Evolutionary conservation across 164 flowering plant genomes (phyloP), one percentile per base, ranked within the genome.

Genomic region (Stephania cephalantha): DNA sequence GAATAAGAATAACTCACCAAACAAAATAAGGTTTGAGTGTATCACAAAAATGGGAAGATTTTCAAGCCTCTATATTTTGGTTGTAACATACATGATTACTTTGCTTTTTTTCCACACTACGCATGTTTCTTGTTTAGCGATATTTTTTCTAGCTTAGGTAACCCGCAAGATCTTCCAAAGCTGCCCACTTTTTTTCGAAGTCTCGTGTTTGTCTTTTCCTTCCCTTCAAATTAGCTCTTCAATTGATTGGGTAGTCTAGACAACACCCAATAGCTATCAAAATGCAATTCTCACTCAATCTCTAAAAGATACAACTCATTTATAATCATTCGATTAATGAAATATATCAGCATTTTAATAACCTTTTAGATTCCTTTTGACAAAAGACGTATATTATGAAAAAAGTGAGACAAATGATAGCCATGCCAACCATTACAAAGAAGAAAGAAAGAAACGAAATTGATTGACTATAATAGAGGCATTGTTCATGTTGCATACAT

Each of bases 181-280:
- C 68, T 0, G 20, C 76, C 53, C 86, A 88, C 73, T 90, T 87
- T 42, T 79, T 50, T 65, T 86, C 74, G 76, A 86, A 76, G 30
- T 85, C 86, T 58, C 79, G 25, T 46, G 79, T 66, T 30, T 13
- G 25, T 71, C 81, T 81, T 70, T 79, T 65, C 88, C 86, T 83
- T 3, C 83, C 85, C 71, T 84, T 81, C 73, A 76, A 80, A 71
- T 64, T 75, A 48, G 17, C 68, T 76, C 68, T 84, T 87, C 88
- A 85, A 73, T 68, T 78, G 74, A 87, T 85, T 85, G 20, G 93
- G 91, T 66, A 91, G 93, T 48, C 93, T 91, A 52, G 88, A 86
- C 71, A 90, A 70, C 11, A 90, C 84, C 90, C 89, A 88, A 31
- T 84, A 88, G 13, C 91, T 90, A 76, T 90, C 90, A 65, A 90